These are phyloP conservation scores for Xylariaceae sp. DNA, from an alignment of 2,329 filamentous ascomycete genomes.

Conservation along the genomic window DNA sequence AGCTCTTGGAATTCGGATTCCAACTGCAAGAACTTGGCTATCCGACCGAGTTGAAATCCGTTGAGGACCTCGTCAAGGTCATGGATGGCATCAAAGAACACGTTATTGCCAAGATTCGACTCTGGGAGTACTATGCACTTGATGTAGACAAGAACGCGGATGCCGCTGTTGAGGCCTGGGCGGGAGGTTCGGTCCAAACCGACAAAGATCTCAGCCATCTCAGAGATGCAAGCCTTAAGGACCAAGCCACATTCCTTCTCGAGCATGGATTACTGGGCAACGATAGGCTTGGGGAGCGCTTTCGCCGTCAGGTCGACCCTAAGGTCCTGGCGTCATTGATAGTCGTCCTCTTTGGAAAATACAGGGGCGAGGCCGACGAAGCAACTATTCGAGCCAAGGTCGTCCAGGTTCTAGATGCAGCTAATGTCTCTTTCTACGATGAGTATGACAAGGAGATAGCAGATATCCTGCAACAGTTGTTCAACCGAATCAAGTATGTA, in stretches of 20 bases:
- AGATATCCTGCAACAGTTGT: constrained; percentile 85
- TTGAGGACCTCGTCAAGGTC: constrained; percentile 72
- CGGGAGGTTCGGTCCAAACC: constrained; percentile 49
- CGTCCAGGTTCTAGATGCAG: constrained; percentile 68
- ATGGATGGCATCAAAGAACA: constrained; percentile 83
- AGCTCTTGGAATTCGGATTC: constrained; percentile 71
- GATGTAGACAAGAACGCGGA: constrained; percentile 72
- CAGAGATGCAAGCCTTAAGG: constrained; percentile 42
- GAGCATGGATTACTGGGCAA: constrained; percentile 68
- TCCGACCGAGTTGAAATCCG: constrained; percentile 68
- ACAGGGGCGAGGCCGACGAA: constrained; percentile 54
- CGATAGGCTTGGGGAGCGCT: constrained; percentile 77
- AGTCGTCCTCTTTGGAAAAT: constrained; percentile 65
- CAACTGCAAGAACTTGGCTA: constrained; percentile 69
- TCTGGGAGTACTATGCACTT: constrained; percentile 93
- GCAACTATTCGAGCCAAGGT: constrained; percentile 54
- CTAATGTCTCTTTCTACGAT: constrained; percentile 85
- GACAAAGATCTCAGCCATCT: constrained; percentile 46
- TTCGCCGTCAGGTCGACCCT: constrained; percentile 69
- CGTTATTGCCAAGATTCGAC: constrained; percentile 70
- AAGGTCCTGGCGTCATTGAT: constrained; percentile 66
- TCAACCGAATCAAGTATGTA: constrained; percentile 92
- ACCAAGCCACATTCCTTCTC: constrained; percentile 61
- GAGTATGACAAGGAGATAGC: constrained; percentile 85
- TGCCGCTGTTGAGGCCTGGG: constrained; percentile 70